These are phyloP conservation scores for Scytalidium sp. DNA, from an alignment of 2,329 filamentous ascomycete species.

Conservation along the genomic window DNA sequence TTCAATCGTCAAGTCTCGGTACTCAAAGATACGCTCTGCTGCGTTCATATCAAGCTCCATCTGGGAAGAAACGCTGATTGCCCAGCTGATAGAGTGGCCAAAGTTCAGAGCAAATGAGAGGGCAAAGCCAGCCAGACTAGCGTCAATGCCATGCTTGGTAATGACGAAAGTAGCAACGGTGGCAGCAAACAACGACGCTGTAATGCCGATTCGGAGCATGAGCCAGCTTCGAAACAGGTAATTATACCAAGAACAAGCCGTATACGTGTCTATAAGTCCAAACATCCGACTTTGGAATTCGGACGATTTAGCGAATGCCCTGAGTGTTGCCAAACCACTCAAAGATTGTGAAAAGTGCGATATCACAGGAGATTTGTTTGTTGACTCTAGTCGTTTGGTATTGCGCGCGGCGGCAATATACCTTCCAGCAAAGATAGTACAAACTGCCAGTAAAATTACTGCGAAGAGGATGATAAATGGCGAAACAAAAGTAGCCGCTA, in stretches of 20 bases:
- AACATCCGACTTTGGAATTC: conserved; percentile 68
- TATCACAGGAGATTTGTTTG: conserved; percentile 72
- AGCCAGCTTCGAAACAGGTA: conserved; percentile 72
- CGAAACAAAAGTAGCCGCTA: conserved; percentile 62
- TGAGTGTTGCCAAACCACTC: conserved; percentile 68
- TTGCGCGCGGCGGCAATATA: conserved; percentile 69
- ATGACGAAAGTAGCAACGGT: conserved; percentile 63
- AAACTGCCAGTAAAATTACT: conserved; percentile 17
- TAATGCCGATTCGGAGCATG: conserved; percentile 65
- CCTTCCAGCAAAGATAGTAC: conserved; percentile 40
- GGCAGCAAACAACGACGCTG: conserved; percentile 65
- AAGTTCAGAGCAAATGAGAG: conserved; percentile 71
- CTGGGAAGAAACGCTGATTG: conserved; percentile 62
- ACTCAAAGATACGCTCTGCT: conserved; percentile 71
- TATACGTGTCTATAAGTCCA: conserved; percentile 62
- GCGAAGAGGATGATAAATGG: conserved; percentile 62
- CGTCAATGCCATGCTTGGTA: conserved; percentile 55
- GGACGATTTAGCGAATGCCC: conserved; percentile 65
- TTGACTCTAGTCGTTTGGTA: conserved; percentile 72
- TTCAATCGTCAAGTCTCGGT: conserved; percentile 65
- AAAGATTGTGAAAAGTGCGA: conserved; percentile 65
- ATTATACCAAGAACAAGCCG: conserved; percentile 59
- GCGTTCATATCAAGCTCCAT: conserved; percentile 76
- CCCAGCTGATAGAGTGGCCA: conserved; percentile 57
- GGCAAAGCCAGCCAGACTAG: conserved; percentile 70